phyloP scores from a whole-genome alignment of 805 yeast species.

The Saccharomycopsis fodiens region DNA sequence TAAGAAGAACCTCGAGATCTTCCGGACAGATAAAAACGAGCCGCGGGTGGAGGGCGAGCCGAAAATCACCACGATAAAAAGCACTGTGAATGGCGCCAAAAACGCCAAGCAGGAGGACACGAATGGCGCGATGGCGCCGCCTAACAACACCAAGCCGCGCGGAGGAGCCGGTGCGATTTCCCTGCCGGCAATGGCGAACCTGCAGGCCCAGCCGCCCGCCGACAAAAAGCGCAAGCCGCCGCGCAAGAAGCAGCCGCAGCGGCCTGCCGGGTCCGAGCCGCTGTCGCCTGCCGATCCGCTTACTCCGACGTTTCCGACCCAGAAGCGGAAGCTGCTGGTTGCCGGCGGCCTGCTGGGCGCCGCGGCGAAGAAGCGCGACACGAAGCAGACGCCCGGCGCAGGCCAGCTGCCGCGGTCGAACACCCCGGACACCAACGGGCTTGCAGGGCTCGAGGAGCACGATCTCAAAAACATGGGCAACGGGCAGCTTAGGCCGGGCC shows the following conservation, averaged over 20 bases:
- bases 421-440: constrained; percentile 2
- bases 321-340: constrained; percentile 3
- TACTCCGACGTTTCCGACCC: not conserved
- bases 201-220: constrained; percentile 12
- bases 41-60: constrained; percentile 12
- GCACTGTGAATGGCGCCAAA: constrained; percentile 19
- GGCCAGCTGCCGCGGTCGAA: constrained; percentile 14
- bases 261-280: constrained; percentile 8
- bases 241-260: constrained; percentile 20
- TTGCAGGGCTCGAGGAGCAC: not conserved
- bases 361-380: constrained; percentile 3
- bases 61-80: constrained; percentile 7
- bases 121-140: constrained; percentile 23
- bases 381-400: constrained; percentile 1
- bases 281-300: constrained; percentile 13
- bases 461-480: not conserved
- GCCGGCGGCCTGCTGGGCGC: not conserved
- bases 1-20: constrained; percentile 50
- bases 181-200: constrained; percentile 23
- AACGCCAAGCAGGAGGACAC: constrained; percentile 21
- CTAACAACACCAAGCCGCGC: constrained; percentile 18
- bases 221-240: constrained; percentile 24
- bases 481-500: not conserved
- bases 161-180: constrained; percentile 13
- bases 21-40: constrained; percentile 37